A percentile compares a stretch with the other conserved stretches of the same genome.
Evolutionary conservation across 352 stramenopile species (phyloP).

Genomic region (Aphanomyces euteiches): DNA sequence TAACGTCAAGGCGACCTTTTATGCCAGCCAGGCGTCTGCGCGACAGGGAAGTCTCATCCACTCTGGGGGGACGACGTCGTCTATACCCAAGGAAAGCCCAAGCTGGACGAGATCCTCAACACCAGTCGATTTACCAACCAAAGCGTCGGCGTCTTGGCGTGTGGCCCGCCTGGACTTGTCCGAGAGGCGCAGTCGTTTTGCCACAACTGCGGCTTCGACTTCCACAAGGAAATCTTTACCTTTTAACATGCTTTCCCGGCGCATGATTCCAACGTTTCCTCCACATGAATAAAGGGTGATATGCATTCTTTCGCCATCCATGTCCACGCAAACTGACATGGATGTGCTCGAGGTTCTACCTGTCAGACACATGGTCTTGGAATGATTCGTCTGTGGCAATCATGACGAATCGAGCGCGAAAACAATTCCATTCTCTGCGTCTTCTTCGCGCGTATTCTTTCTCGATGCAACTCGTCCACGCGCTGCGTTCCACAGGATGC

Average conservation of each 20-base stretch:
- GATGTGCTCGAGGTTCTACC: neutral
- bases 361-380: neutral
- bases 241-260: slow-evolving; percentile 5
- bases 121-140: slow-evolving; percentile 47
- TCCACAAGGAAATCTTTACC: slow-evolving; percentile 81
- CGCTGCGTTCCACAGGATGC: too few species aligned
- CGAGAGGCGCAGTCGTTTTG: slow-evolving; percentile 59
- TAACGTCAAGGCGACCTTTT: slow-evolving; percentile 13
- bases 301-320: neutral
- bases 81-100: slow-evolving; percentile 51
- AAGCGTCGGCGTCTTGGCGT: slow-evolving; percentile 60
- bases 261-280: neutral
- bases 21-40: slow-evolving; percentile 1
- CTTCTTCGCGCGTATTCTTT: too few species aligned
- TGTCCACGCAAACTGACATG: neutral
- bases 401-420: too few species aligned
- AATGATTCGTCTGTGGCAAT: too few species aligned
- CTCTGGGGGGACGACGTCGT: slow-evolving; percentile 50
- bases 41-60: slow-evolving; percentile 36
- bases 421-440: too few species aligned
- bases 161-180: slow-evolving; percentile 65
- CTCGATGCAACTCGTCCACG: too few species aligned
- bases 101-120: slow-evolving; percentile 71
- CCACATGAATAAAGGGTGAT: neutral
- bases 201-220: slow-evolving; percentile 65